Percentiles rank a stretch among this genome's conserved stretches.
phyloP scores from a whole-genome alignment of 2,329 filamentous ascomycete species.

The Fusarium palustre region DNA sequence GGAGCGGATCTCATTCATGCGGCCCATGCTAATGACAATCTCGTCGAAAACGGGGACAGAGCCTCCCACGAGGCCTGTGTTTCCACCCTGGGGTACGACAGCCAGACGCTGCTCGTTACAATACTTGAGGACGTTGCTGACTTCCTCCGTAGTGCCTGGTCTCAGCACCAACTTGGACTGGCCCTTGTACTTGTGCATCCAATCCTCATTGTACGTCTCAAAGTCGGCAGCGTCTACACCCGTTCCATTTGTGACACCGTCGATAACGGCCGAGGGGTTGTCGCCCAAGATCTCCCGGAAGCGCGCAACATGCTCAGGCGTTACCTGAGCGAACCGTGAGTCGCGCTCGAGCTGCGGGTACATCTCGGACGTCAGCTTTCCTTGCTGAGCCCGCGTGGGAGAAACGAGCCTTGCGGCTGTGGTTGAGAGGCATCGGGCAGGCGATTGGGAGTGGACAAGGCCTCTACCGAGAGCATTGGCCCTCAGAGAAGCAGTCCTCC shows the following conservation, averaged over 20 bases:
- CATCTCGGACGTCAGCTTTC: conserved; percentile 84
- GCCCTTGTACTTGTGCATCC: conserved; percentile 98
- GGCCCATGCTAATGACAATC: conserved; percentile 89
- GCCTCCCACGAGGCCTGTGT: conserved; percentile 94
- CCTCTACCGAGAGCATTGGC: conserved; percentile 14
- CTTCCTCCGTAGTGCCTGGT: conserved; percentile 84
- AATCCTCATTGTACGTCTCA: conserved; percentile 94
- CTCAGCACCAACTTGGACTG: conserved; percentile 89
- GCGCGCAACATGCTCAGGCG: conserved; percentile 80
- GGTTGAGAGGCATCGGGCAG: conserved; percentile 47
- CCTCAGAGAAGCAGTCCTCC: conserved; percentile 30
- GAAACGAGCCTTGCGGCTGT: conserved; percentile 47
- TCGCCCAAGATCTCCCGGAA: conserved; percentile 86
- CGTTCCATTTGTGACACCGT: conserved; percentile 75
- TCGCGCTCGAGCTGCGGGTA: conserved; percentile 88
- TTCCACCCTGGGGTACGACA: conserved; percentile 96
- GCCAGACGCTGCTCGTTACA: conserved; percentile 94
- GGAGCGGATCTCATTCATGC: conserved; percentile 90
- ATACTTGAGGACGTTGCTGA: conserved; percentile 91
- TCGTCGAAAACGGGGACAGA: conserved; percentile 98
- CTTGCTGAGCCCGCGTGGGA: conserved; percentile 38
- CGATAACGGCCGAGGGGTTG: conserved; percentile 79
- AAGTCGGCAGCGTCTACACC: conserved; percentile 80
- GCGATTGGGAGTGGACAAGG: conserved; percentile 17
- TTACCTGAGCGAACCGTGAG: conserved; percentile 78